phyloP scores from a whole-genome alignment of 306 rosid species.

The Luffa acutangula region DNA sequence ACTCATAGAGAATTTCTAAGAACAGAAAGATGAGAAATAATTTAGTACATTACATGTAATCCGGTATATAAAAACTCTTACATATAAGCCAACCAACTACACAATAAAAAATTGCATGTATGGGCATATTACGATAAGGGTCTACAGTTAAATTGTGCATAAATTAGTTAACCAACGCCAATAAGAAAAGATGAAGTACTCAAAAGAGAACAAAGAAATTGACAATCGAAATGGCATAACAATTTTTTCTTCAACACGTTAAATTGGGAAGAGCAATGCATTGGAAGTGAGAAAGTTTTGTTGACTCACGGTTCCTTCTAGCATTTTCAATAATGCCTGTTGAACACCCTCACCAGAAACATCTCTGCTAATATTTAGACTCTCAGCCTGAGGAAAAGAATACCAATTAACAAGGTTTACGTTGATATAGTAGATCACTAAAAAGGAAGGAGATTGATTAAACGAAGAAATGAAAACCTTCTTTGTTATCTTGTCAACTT shows the following conservation, averaged over 20 bases:
- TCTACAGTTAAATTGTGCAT: background rate
- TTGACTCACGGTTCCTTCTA: constrained; percentile 93
- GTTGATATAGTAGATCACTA: constrained; percentile 8
- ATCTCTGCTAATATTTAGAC: constrained; percentile 86
- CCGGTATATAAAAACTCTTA: background rate
- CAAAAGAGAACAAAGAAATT: background rate
- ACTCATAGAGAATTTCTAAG: background rate
- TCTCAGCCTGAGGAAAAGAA: constrained; percentile 63
- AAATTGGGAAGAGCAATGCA: background rate
- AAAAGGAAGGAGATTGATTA: constrained; percentile 4
- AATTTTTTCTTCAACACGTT: background rate
- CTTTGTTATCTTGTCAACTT: constrained; percentile 99
- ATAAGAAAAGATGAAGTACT: background rate
- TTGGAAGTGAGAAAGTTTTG: background rate
- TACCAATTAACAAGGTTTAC: constrained; percentile 10
- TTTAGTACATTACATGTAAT: background rate
- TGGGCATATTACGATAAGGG: background rate
- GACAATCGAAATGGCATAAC: background rate
- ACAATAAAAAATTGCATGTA: background rate
- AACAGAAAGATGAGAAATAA: background rate
- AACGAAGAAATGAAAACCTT: constrained; percentile 38
- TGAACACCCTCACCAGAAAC: constrained; percentile 99
- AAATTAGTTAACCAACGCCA: background rate
- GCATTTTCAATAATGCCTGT: constrained; percentile 95
- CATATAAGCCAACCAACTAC: background rate